Evolutionary conservation across 495 filamentous ascomycete genomes (phyloP).

Genomic region (Hypomontagnella monticulosa): DNA sequence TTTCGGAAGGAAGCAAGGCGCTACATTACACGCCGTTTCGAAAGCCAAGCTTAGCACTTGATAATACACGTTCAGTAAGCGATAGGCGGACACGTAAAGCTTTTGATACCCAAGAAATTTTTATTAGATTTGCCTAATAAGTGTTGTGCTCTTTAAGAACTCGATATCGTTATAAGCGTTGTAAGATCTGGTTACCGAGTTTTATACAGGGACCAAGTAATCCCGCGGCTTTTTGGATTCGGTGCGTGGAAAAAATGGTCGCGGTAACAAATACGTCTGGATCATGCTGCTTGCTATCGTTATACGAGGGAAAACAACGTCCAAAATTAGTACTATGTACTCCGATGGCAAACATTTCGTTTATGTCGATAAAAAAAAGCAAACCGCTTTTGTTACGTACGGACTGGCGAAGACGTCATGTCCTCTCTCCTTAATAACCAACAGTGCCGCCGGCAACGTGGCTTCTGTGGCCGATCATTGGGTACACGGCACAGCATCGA

Average conservation of each 20-base stretch:
- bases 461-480: conserved; percentile 31
- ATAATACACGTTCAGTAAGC: neutral
- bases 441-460: conserved; percentile 37
- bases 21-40: neutral
- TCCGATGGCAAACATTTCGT: conserved; percentile 27
- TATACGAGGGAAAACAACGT: conserved; percentile 7
- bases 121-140: neutral
- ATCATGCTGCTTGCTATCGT: conserved; percentile 16
- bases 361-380: conserved; percentile 22
- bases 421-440: conserved; percentile 1
- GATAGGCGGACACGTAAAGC: neutral
- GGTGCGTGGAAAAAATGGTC: conserved; percentile 4
- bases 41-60: neutral
- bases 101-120: neutral
- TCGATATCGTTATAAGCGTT: conserved; percentile 5
- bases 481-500: conserved; percentile 30
- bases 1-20: neutral
- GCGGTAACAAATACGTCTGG: conserved; percentile 7
- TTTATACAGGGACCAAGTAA: conserved; percentile 23
- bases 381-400: conserved; percentile 13
- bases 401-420: conserved; percentile 10
- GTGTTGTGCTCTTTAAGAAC: neutral
- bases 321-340: conserved; percentile 8
- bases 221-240: neutral
- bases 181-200: conserved; percentile 3